Evolutionary conservation across 2,329 filamentous ascomycete genomes (phyloP).

Genomic region (Penicillium italicum): DNA sequence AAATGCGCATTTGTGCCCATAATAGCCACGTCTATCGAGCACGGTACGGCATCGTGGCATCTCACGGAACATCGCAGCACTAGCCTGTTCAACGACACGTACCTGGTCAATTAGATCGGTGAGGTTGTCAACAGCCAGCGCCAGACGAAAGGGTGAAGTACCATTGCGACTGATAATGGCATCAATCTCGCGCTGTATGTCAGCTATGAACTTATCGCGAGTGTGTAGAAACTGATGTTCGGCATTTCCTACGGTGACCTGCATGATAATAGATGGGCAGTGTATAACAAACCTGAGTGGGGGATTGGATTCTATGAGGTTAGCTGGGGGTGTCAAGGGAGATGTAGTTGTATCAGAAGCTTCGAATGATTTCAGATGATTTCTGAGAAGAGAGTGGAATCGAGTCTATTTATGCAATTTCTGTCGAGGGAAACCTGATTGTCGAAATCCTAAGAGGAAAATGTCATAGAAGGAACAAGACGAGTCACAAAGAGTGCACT

Average conservation of each 20-base stretch:
- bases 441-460: neutral
- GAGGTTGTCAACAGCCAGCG: neutral
- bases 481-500: neutral
- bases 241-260: neutral
- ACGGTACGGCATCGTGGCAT: neutral
- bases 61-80: neutral
- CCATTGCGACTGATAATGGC: neutral
- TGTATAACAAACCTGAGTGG: neutral
- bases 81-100: neutral
- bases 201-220: neutral
- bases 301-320: neutral
- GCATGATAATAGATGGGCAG: neutral
- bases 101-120: neutral
- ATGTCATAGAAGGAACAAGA: neutral
- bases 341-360: neutral
- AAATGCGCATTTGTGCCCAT: neutral
- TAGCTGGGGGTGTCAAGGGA: neutral
- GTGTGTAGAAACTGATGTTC: neutral
- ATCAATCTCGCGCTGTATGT: neutral
- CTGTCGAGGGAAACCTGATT: neutral
- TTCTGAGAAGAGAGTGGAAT: neutral
- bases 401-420: neutral
- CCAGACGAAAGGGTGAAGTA: neutral
- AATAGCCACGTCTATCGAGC: neutral
- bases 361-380: neutral